A percentile compares a stretch with the other conserved stretches of the same genome.
Evolutionary conservation across 371 early-diverging fungal species (phyloP).

Genomic region (Coemansia sp.): DNA sequence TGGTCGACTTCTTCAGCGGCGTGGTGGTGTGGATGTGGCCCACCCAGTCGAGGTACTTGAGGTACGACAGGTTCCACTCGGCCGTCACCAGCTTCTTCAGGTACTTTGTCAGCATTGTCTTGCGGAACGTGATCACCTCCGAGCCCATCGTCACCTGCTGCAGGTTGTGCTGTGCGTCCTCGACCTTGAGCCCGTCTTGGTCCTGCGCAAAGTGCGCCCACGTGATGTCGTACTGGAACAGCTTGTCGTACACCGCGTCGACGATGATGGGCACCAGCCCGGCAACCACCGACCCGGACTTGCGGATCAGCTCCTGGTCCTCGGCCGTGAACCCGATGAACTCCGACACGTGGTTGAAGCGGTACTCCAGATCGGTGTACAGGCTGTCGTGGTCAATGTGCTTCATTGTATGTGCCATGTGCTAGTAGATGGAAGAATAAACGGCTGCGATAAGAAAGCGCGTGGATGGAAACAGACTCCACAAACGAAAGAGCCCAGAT

Average conservation of each 20-base stretch:
- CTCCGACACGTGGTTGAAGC: slow-evolving; percentile 67
- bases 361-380: slow-evolving; percentile 69
- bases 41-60: slow-evolving; percentile 78
- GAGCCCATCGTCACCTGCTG: slow-evolving; percentile 58
- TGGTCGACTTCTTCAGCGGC: slow-evolving; percentile 69
- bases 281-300: slow-evolving; percentile 61
- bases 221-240: slow-evolving; percentile 65
- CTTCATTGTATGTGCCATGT: slow-evolving; percentile 40
- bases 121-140: slow-evolving; percentile 80
- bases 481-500: too few species aligned
- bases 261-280: slow-evolving; percentile 79
- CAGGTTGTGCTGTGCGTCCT: slow-evolving; percentile 40
- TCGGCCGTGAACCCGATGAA: slow-evolving; percentile 67
- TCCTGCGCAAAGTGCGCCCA: slow-evolving; percentile 64
- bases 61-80: slow-evolving; percentile 70
- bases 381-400: slow-evolving; percentile 63
- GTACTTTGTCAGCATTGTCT: slow-evolving; percentile 72
- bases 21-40: slow-evolving; percentile 73
- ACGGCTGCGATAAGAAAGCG: too few species aligned
- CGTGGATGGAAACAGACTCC: too few species aligned
- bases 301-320: slow-evolving; percentile 65
- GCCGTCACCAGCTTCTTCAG: slow-evolving; percentile 69
- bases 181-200: slow-evolving; percentile 64
- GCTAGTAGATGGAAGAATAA: not conserved
- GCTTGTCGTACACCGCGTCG: slow-evolving; percentile 68